These are phyloP conservation scores for Colletotrichum spaethianum DNA, from an alignment of 2,329 filamentous ascomycete species.

Conservation along the genomic window DNA sequence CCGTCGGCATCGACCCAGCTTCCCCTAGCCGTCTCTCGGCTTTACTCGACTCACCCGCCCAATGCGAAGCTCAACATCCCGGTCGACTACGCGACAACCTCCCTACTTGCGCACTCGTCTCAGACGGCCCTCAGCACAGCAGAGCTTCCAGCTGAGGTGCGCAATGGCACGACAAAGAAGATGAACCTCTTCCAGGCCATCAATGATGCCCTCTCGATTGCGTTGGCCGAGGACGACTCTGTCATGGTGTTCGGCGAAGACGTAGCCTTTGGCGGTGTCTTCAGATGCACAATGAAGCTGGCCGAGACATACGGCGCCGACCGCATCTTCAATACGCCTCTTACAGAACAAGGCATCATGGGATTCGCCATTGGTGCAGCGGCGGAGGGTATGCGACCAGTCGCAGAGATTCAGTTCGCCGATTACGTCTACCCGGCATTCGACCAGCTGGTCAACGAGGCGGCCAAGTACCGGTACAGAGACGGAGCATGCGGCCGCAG, in stretches of 20 bases:
- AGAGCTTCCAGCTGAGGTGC: constrained; percentile 78
- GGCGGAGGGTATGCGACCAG: constrained; percentile 90
- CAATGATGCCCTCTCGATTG: constrained; percentile 88
- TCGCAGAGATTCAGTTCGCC: constrained; percentile 96
- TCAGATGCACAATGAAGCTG: constrained; percentile 92
- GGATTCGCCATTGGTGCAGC: constrained; percentile 94
- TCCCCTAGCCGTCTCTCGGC: constrained; percentile 38
- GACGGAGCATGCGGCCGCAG: constrained; percentile 71
- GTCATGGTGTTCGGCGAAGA: constrained; percentile 97
- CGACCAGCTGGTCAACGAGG: constrained; percentile 95
- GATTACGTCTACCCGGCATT: constrained; percentile 96
- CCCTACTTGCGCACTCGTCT: constrained; percentile 85
- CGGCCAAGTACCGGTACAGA: constrained; percentile 88
- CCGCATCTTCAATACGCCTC: constrained; percentile 95
- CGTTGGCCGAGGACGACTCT: constrained; percentile 85
- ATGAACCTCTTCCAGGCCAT: constrained; percentile 96
- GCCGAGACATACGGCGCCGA: constrained; percentile 89
- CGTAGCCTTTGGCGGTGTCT: constrained; percentile 96
- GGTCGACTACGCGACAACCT: constrained; percentile 87
- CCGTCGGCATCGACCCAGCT: constrained; percentile 30
- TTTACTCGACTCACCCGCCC: constrained; percentile 71
- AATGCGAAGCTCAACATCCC: constrained; percentile 84
- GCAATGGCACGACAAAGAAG: constrained; percentile 81
- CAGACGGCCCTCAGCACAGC: constrained; percentile 78
- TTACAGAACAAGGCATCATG: constrained; percentile 94